Evolutionary conservation across 192 early-diverging fungal genomes (phyloP).

Genomic region (Kickxella alabastrina): DNA sequence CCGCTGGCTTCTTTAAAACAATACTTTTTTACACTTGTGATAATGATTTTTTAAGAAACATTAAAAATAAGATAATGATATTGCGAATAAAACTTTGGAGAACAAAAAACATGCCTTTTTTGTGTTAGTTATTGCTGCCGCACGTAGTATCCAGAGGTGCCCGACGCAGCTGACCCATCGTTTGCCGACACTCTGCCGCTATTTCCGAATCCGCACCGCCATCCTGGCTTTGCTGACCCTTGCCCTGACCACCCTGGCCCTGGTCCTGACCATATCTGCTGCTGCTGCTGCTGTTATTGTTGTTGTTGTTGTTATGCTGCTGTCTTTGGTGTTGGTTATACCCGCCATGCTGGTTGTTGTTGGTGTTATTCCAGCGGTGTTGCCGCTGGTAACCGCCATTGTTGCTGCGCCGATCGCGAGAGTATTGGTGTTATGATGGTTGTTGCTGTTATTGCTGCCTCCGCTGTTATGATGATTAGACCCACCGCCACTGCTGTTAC

Average conservation of each 20-base stretch:
- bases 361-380: too few relatives aligned
- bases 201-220: too few relatives aligned
- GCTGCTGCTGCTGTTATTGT: constrained; percentile 5
- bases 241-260: not conserved
- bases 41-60: too few relatives aligned
- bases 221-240: constrained; percentile 15
- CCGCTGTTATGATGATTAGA: constrained; percentile 11
- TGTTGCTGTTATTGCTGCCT: constrained; percentile 15
- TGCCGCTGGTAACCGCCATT: too few relatives aligned
- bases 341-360: constrained; percentile 7
- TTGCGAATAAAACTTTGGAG: constrained; percentile 1
- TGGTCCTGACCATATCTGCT: not conserved
- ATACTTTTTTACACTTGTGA: not conserved
- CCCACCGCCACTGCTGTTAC: constrained; percentile 6
- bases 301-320: constrained; percentile 22
- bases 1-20: constrained; percentile 17
- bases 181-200: not conserved
- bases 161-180: not conserved
- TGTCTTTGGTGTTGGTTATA: constrained; percentile 18
- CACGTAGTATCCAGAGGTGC: not conserved
- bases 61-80: too few relatives aligned
- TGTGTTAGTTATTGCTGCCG: constrained; percentile 1
- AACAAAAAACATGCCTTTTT: not conserved
- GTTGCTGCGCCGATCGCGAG: constrained; percentile 24
- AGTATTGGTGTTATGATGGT: constrained; percentile 5